Evolutionary conservation across 306 rosid genomes (phyloP).

Genomic region (Urtica urens): DNA sequence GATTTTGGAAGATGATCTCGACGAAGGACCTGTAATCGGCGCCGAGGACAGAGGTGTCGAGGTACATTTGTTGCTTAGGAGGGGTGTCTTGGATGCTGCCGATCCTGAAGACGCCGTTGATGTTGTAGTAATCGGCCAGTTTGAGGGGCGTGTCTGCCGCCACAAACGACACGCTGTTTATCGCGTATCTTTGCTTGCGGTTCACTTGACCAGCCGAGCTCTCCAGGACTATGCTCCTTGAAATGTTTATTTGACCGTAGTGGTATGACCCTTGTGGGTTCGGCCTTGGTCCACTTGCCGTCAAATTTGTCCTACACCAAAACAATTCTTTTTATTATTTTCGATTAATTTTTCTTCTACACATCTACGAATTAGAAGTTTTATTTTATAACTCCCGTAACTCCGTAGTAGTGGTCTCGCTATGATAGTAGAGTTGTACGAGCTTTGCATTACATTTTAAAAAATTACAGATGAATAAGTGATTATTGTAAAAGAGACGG

Average conservation of each 20-base stretch:
- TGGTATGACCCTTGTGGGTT: conserved; percentile 97
- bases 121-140: conserved; percentile 78
- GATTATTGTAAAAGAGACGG: not conserved
- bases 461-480: not conserved
- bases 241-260: conserved; percentile 58
- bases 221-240: conserved; percentile 47
- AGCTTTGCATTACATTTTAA: not conserved
- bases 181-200: conserved; percentile 70
- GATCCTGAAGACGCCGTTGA: conserved; percentile 49
- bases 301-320: conserved; percentile 56
- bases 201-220: conserved; percentile 67
- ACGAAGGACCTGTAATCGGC: conserved; percentile 70
- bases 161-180: conserved; percentile 60
- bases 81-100: conserved; percentile 74
- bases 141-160: conserved; percentile 75
- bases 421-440: too few relatives aligned
- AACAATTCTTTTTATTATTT: too few relatives aligned
- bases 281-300: conserved; percentile 96
- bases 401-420: too few relatives aligned
- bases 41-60: conserved; percentile 79
- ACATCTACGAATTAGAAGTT: too few relatives aligned
- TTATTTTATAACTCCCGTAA: too few relatives aligned
- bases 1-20: conserved; percentile 74
- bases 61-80: conserved; percentile 38
- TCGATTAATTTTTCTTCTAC: too few relatives aligned